Evolutionary conservation across 176 grass and related monocot species (phyloP).

Genomic region (Panicum miliaceum): DNA sequence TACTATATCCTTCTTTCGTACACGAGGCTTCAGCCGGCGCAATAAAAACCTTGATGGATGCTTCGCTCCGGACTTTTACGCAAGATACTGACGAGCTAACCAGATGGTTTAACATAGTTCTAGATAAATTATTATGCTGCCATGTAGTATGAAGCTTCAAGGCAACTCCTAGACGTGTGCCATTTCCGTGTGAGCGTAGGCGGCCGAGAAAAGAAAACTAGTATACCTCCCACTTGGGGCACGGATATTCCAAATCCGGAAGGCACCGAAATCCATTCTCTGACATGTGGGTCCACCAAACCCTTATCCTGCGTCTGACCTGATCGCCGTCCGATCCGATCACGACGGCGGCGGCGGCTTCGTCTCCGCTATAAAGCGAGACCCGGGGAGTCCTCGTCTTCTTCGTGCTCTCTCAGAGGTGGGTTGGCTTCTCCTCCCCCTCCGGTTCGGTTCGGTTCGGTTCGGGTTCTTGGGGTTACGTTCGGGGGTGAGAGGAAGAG

Average conservation of each 20-base stretch:
- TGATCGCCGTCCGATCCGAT: conserved; percentile 30
- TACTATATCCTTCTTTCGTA: too few species aligned
- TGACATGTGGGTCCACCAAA: background rate
- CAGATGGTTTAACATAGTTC: too few species aligned
- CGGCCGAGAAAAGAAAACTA: background rate
- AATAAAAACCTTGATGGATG: too few species aligned
- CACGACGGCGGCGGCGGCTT: background rate
- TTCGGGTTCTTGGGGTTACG: background rate
- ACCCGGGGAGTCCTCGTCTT: background rate
- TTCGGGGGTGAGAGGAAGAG: background rate
- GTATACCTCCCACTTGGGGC: background rate
- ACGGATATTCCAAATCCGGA: conserved; percentile 36
- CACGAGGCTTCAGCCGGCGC: too few species aligned
- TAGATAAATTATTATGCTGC: too few species aligned
- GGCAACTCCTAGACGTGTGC: too few species aligned
- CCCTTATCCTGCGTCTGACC: background rate
- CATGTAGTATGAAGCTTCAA: too few species aligned
- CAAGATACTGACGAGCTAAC: too few species aligned
- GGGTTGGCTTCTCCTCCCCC: conserved; percentile 92
- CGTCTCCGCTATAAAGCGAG: conserved; percentile 46
- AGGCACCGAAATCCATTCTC: background rate
- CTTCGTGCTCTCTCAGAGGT: conserved; percentile 72
- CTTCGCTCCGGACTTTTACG: too few species aligned
- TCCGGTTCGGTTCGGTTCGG: conserved; percentile 57
- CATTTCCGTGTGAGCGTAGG: background rate